Base-by-base conservation (phyloP, 2,329 filamentous ascomycete genomes). In the Curvularia lunata region DNA sequence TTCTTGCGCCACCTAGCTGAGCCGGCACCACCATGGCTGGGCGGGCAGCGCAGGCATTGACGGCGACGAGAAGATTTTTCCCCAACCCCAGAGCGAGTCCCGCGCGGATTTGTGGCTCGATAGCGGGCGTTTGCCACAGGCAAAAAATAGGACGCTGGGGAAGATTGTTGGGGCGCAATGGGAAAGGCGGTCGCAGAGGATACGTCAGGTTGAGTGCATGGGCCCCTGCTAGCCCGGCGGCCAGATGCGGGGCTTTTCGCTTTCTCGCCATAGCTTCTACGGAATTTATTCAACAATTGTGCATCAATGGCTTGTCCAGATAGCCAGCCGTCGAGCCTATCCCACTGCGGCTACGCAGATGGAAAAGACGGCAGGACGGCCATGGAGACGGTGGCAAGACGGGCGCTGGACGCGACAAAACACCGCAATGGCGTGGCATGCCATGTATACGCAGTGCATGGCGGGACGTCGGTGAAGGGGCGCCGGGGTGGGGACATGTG, bases 201-300 rank as follows among this genome's bases (percentile, higher is more conserved):
- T 49, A 69, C 48, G 52, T 58, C 55, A 59, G 48, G 51, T 40
- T 49, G 54, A 42, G 52, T 63, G 54, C 55, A 52, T 46, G 56
- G 58, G 61, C 57, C 62, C 62, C 48, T 58, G 54, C 61, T 67
- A 66, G 59, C 55, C 59, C 48, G 19, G 43, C 46, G 59, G 62
- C 62, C 52, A 64, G 59, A 61, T 51, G 59, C 63, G 62, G 63
- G 64, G 64, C 62, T 66, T 59, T 59, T 38, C 40, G 38, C 51
- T 51, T 62, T 60, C 59, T 58, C 61, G 64, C 54, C 65, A 65
- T 67, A 67, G 66, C 66, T 67, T 41, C 59, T 19, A 48, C 34
- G 54, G 58, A 59, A 62, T 43, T 62, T 61, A 59, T 57, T 63
- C 70, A 72, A 70, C 71, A 72, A 59, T 69, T 69, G 65, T 71